These are phyloP conservation scores for Trametes cinnabarina DNA, from an alignment of 768 basidiomycete genomes.

Conservation along the genomic window DNA sequence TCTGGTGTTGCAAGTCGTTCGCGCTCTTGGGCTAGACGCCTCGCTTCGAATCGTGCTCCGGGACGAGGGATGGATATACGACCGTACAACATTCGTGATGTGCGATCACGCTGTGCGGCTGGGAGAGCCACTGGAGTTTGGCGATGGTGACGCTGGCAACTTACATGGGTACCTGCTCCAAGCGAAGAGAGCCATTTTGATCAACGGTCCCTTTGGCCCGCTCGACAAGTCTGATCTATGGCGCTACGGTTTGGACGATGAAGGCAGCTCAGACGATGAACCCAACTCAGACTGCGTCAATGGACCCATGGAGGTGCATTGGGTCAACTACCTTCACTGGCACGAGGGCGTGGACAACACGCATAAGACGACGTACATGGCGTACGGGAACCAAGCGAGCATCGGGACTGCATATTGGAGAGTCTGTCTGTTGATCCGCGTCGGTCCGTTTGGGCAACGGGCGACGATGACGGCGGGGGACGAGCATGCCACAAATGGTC, in stretches of 20 bases:
- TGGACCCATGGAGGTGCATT: background rate
- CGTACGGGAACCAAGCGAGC: background rate
- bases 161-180: no score
- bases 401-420: background rate
- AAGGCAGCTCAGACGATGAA: no score
- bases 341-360: background rate
- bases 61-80: background rate
- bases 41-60: slow-evolving; percentile 3
- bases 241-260: no score
- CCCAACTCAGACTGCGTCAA: no score
- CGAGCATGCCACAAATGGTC: no score
- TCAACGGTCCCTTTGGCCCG: no score
- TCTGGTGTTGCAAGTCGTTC: background rate
- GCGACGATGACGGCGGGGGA: no score
- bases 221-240: no score
- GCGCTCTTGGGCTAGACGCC: background rate
- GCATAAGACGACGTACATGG: background rate
- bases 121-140: no score
- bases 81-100: no score
- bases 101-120: background rate
- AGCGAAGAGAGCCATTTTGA: no score
- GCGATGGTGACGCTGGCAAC: no score
- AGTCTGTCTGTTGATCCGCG: background rate
- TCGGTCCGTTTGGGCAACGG: background rate
- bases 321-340: background rate